Evolutionary conservation across 805 yeast genomes (phyloP), one percentile per base, ranked within the genome.

Genomic region (Torulaspora delbrueckii): DNA sequence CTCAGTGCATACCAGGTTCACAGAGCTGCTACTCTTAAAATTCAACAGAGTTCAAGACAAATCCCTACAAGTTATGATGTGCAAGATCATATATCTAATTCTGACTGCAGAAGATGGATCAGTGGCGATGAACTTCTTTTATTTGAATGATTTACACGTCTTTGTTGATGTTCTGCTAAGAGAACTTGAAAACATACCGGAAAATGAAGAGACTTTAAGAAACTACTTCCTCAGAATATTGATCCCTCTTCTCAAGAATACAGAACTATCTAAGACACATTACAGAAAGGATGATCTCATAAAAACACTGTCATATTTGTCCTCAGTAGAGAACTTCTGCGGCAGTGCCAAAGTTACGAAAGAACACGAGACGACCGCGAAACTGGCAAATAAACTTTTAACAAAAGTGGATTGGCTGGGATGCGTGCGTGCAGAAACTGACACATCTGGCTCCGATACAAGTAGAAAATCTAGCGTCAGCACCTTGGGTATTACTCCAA

Each of bases 81-180:
- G 90, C 54, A 90, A 90, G 65, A 73, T 87, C 46, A 68, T 90
- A 7, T 87, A 86, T 61, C 65, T 85, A 46, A 75, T 90, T 1
- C 78, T 90, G 65, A 81, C 90, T 2, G 44, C 58, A 4, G 77
- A 81, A 3, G 50, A 51, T 9, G 72, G 81, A 5, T 67, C 68
- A 30, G 40, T 59, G 6, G 82, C 95, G 0, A 70, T 77, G 43
- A 84, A 82, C 47, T 73, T 82, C 55, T 78, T 88, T 40, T 90
- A 90, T 60, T 71, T 86, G 50, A 90, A 90, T 57, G 98, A 90
- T 61, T 67, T 90, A 47, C 82, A 84, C 55, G 95, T 90, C 5
- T 74, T 90, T 46, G 81, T 85, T 10, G 96, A 88, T 58, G 89
- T 90, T 8, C 72, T 90, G 42, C 72, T 90, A 1, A 70, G 98